phyloP scores from a whole-genome alignment of 306 rosid genomes.

The Astragalus membranaceus region DNA sequence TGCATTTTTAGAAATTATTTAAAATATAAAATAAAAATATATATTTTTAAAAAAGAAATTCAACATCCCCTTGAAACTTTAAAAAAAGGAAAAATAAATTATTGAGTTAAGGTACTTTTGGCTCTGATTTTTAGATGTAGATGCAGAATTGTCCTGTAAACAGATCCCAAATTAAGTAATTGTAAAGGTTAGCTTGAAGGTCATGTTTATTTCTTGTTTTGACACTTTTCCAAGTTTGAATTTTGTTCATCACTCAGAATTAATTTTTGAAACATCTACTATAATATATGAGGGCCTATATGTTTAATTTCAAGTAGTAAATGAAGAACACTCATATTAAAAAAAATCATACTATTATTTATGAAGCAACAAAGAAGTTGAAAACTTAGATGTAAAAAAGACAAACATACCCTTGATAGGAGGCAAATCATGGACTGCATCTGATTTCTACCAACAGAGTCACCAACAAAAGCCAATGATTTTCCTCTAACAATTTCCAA shows the following conservation, averaged over 20 bases:
- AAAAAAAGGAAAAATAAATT: not conserved
- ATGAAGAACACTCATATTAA: not conserved
- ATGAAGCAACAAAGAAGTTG: not conserved
- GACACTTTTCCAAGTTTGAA: not conserved
- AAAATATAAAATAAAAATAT: not conserved
- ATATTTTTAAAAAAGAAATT: not conserved
- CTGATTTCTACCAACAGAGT: constrained; percentile 92
- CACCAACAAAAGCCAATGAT: constrained; percentile 89
- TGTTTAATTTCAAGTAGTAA: not conserved
- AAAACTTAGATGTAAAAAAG: not conserved
- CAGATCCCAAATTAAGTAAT: not conserved
- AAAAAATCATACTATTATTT: not conserved
- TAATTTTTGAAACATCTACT: not conserved
- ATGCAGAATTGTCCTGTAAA: not conserved
- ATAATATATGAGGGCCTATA: not conserved
- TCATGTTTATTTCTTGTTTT: not conserved
- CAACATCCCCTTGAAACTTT: not conserved
- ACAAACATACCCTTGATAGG: constrained; percentile 39
- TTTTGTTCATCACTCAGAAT: not conserved
- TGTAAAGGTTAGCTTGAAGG: not conserved
- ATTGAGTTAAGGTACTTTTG: not conserved
- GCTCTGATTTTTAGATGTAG: constrained; percentile 19
- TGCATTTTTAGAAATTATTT: not conserved
- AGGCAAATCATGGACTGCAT: constrained; percentile 78
- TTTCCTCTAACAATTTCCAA: constrained; percentile 65